Evolutionary conservation across 495 filamentous ascomycete genomes (phyloP).

Genomic region (Jackrogersella minutella): DNA sequence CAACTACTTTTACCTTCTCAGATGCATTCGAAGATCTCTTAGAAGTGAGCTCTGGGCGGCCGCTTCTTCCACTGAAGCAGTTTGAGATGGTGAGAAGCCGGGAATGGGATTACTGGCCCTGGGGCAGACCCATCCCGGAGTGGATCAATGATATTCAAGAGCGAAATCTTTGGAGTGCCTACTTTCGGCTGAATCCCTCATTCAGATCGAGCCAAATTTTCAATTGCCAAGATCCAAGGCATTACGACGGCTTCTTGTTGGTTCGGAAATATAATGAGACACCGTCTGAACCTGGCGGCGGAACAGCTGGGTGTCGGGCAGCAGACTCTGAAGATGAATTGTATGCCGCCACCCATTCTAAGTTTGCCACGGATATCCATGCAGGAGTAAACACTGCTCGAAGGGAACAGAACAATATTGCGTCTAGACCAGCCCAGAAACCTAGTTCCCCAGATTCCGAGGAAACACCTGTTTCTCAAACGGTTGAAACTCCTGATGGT

Average conservation of each 20-base stretch:
- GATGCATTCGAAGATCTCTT: slow-evolving; percentile 57
- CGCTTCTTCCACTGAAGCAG: slow-evolving; percentile 24
- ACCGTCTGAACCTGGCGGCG: background rate
- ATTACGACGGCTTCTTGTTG: background rate
- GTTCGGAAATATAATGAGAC: background rate
- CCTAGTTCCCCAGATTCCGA: background rate
- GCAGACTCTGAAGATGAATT: slow-evolving; percentile 30
- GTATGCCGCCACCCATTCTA: slow-evolving; percentile 17
- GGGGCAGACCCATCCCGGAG: slow-evolving; percentile 21
- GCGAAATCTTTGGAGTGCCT: slow-evolving; percentile 36
- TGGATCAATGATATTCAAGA: slow-evolving; percentile 28
- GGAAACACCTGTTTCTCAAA: slow-evolving; percentile 14
- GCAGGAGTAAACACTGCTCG: background rate
- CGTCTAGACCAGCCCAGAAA: background rate
- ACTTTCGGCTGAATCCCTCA: slow-evolving; percentile 26
- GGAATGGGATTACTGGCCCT: too few species aligned
- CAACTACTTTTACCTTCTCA: slow-evolving; percentile 45
- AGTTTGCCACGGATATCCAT: slow-evolving; percentile 1
- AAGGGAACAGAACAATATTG: background rate
- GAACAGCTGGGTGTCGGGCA: slow-evolving; percentile 4
- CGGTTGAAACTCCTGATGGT: slow-evolving; percentile 31
- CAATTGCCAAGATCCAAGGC: too few species aligned
- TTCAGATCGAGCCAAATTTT: too few species aligned
- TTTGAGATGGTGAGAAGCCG: slow-evolving; percentile 10
- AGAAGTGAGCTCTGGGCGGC: slow-evolving; percentile 38